Base-by-base conservation (phyloP, 2,329 filamentous ascomycete species). In the Alternaria arborescens region DNA sequence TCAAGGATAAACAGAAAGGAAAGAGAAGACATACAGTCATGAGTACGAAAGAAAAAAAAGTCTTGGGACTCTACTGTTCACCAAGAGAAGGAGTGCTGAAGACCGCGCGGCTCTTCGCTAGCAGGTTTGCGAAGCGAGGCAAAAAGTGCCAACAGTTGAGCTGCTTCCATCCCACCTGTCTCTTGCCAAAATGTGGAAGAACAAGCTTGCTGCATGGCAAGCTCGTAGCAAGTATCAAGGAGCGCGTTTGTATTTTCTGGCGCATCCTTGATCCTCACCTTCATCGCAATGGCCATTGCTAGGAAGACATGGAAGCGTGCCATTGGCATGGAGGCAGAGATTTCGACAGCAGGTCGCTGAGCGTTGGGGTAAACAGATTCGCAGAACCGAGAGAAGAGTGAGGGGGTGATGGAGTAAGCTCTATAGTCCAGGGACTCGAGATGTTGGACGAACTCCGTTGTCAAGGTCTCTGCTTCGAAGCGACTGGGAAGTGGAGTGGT, bases 241-340 rank as follows among this genome's bases (percentile, higher is more conserved):
- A 78, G 58, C 0, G 74, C 64, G 40, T 77, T 77, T 6, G 74
- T 74, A 26, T 58, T 67, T 55, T 77, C 75, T 0, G 66, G 61
- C 12, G 66, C 65, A 42, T 74, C 72, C 26, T 66, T 69, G 48
- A 76, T 75, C 3, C 76, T 61, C 12, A 77, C 46, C 47, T 77
- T 77, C 75, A 77, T 77, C 3, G 74, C 74, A 24, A 76, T 68
- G 0, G 76, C 74, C 76, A 77, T 77, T 10, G 74, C 72, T 38
- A 77, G 65, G 53, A 78, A 78, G 12, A 78, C 74, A 40, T 77
- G 75, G 46, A 77, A 78, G 12, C 76, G 68, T 0, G 74, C 76
- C 74, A 78, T 77, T 7, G 67, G 61, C 28, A 73, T 68, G 0
- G 75, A 76, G 3, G 69, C 65, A 4, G 68, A 62, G 5, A 65